These are phyloP conservation scores for Lecanicillium sp. DNA, from an alignment of 2,329 filamentous ascomycete species.

Conservation along the genomic window DNA sequence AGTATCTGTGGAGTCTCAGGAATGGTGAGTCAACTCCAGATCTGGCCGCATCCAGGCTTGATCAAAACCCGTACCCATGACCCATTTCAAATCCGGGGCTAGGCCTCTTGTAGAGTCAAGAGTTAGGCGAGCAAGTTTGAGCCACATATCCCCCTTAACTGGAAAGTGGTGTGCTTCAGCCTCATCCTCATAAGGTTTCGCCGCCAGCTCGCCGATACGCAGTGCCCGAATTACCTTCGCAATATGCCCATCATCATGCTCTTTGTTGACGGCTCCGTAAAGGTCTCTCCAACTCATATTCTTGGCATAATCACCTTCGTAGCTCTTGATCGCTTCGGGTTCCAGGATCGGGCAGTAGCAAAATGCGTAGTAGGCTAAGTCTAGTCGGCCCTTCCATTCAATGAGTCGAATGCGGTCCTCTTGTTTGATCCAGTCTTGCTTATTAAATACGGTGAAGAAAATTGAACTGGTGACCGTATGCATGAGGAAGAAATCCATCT, in stretches of 20 bases:
- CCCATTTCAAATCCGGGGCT: not conserved
- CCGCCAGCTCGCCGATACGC: slow-evolving; percentile 26
- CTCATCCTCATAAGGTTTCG: slow-evolving; percentile 16
- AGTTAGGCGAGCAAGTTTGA: not conserved
- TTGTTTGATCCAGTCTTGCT: slow-evolving; percentile 26
- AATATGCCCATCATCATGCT: slow-evolving; percentile 30
- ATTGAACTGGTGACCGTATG: slow-evolving; percentile 29
- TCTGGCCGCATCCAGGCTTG: too few species aligned
- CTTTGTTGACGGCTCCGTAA: slow-evolving; percentile 19
- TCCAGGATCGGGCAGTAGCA: slow-evolving; percentile 39
- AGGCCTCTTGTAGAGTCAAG: not conserved
- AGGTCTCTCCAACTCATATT: slow-evolving; percentile 23
- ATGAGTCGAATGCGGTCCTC: slow-evolving; percentile 50
- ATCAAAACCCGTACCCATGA: not conserved
- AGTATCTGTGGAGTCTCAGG: too few species aligned
- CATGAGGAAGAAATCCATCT: slow-evolving; percentile 59
- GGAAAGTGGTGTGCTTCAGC: slow-evolving; percentile 16
- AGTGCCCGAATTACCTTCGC: slow-evolving; percentile 30
- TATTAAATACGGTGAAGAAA: slow-evolving; percentile 24
- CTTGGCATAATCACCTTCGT: slow-evolving; percentile 15
- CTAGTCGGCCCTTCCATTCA: slow-evolving; percentile 59
- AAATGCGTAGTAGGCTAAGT: slow-evolving; percentile 59
- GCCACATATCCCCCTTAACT: slow-evolving; percentile 13
- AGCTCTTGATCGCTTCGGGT: slow-evolving; percentile 17
- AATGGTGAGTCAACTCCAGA: too few species aligned